Base-by-base conservation (phyloP, 1,284 basidiomycete species). In the Leccinum subrobustum region DNA sequence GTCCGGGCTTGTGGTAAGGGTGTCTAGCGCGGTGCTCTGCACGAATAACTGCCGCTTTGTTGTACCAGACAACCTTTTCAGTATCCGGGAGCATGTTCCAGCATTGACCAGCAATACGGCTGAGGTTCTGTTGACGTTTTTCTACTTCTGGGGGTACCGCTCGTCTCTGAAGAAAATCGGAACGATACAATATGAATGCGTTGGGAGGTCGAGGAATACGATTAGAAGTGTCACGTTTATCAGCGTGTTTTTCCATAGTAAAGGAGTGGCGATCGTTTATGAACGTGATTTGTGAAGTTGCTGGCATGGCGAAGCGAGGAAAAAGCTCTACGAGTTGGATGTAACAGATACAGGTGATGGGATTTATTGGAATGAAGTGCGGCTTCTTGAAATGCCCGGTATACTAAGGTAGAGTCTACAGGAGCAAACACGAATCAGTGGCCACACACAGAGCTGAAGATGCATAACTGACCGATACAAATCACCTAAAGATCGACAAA, bases 141-240 rank as follows among this genome's bases (percentile, higher is more conserved):
- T 83, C 82, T 42, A 79, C 68, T 27, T 75, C 60, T 18, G 67
- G 60, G 3, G 79, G 78, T 25, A 81, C 75, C 1, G 63, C 51
- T 6, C 64, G 63, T 8, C 68, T 73, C 66, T 83, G 84, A 37
- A 92, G 78, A 52, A 89, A 83, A 65, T 90, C 83, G 14, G 89
- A 90, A 54, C 92, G 86, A 73, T 87, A 95, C 59, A 95, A 79
- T 73, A 93, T 89, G 75, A 93, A 94, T 6, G 91, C 88, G 70
- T 94, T 93, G 18, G 88, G 82, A 1, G 91, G 88, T n/a, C 92
- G 83, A 57, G 88, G 85, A 63, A 89, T 81, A 64, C 83, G 84
- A 35, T 67, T 55, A 29, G 57, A 18, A 16, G 54, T 4, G 16
- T 52, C 52, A 14, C 39, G 59, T 18, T 52, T 60, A 20, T 47